Evolutionary conservation across 257 asterid genomes (phyloP), one percentile per base, ranked within the genome.

Genomic region (Solanum raphanifolium): DNA sequence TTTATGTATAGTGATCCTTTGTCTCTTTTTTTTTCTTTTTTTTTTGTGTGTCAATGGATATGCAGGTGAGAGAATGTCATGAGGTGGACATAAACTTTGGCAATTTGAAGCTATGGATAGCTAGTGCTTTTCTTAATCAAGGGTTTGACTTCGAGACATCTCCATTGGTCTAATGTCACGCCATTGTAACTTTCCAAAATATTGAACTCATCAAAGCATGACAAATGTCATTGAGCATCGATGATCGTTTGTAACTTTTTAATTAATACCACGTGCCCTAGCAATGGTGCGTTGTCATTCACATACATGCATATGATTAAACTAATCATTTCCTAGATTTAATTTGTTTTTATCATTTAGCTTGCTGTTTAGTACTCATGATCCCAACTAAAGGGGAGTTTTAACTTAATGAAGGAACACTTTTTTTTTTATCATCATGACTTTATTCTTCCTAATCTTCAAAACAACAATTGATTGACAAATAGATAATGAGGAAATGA

Each of bases 61-160:
- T 73, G 27, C 95, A 95, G 98, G 92, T 92, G 20, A 88, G 62
- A 86, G 95, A 91, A 83, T 46, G 87, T 55, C 12, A 55, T n/a
- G 92, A 91, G 87, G 83, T 89, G 92, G 93, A 91, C n/a, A 84
- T 93, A 25, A 83, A 89, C 90, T 83, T 93, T 88, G 88, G 91
- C 35, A 92, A 90, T 83, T 35, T 94, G 94, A 92, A 94, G 94
- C 91, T 92, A 41, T 93, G 95, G 98, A 91, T 96, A 68, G 94
- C 94, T 6, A 90, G 89, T 36, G 89, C 93, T 74, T 92, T 94
- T 85, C 92, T 93, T 43, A 91, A 92, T 39, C 93, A 93, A 46
- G 99, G 98, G n/a, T 96, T 96, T 84, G 93, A 93, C 86, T 92
- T 96, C 60, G 92, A 90, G 71, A 83, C 89, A 27, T 84, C 90